Evolutionary conservation across 495 filamentous ascomycete genomes (phyloP).

Genomic region (Jackrogersella minutella): DNA sequence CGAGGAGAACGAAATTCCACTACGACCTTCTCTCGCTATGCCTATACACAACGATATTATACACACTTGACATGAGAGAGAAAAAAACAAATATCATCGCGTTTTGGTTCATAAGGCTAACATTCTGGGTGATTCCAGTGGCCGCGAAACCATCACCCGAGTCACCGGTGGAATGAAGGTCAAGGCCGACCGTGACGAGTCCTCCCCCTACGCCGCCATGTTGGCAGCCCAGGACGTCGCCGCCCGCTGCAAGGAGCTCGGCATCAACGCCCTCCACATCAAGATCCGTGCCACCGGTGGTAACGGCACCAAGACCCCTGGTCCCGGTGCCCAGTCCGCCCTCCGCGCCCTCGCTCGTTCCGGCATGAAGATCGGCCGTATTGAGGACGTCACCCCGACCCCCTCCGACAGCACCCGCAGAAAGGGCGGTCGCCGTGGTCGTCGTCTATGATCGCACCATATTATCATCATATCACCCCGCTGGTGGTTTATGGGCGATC

Average conservation of each 20-base stretch:
- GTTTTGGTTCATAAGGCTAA: constrained; percentile 64
- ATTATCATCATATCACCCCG: constrained; percentile 8
- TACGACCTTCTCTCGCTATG: constrained; percentile 39
- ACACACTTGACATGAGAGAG: constrained; percentile 5
- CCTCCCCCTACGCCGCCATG: constrained; percentile 99
- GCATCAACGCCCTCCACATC: constrained; percentile 98
- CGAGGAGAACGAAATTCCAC: constrained; percentile 28
- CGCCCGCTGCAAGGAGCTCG: constrained; percentile 97
- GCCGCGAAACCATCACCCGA: constrained; percentile 99
- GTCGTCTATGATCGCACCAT: constrained; percentile 82
- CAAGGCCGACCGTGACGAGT: constrained; percentile 99
- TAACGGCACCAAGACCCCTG: constrained; percentile 99
- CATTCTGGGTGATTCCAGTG: constrained; percentile 76
- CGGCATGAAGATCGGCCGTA: constrained; percentile 99
- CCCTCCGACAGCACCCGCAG: constrained; percentile 98
- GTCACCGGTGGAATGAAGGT: constrained; percentile 99
- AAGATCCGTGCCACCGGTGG: constrained; percentile 96
- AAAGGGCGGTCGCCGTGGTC: constrained; percentile 99
- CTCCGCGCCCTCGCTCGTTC: constrained; percentile 98
- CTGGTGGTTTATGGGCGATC: constrained; percentile 45
- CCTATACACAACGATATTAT: constrained; percentile 14
- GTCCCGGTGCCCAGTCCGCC: constrained; percentile 97
- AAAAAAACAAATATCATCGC: neutral
- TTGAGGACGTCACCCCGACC: constrained; percentile 99
- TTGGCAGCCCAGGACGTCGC: constrained; percentile 98